Conservation (phyloP, 768 basidiomycete genomes). For the Leccinum variicolor region DNA sequence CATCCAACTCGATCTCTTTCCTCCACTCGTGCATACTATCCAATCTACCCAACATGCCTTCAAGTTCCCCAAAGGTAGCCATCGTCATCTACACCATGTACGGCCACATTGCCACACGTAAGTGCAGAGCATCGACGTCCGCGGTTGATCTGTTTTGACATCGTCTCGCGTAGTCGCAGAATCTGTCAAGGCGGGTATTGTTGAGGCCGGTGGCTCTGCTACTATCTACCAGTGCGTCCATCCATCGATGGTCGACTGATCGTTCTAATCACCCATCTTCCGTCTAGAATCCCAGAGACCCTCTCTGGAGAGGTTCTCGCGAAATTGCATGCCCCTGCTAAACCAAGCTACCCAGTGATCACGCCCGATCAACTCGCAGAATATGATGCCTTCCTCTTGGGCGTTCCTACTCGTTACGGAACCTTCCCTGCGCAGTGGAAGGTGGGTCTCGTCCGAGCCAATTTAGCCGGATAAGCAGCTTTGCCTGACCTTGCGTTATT, state of each 20-base stretch:
- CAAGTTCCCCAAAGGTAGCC: slow-evolving; percentile 54
- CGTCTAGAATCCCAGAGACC: slow-evolving; percentile 71
- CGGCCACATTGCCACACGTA: slow-evolving; percentile 68
- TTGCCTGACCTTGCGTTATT: background rate
- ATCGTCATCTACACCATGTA: slow-evolving; percentile 75
- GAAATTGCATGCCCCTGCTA: slow-evolving; percentile 67
- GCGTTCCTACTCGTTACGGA: slow-evolving; percentile 45
- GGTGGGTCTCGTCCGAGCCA: slow-evolving; percentile 32
- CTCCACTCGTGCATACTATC: background rate
- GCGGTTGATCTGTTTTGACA: background rate
- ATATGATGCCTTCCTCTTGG: slow-evolving; percentile 42
- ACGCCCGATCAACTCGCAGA: slow-evolving; percentile 11
- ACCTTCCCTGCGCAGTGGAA: slow-evolving; percentile 56
- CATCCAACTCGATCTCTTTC: background rate
- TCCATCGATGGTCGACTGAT: background rate
- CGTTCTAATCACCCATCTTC: background rate
- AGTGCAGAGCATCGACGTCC: slow-evolving; percentile 21
- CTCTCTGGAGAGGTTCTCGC: slow-evolving; percentile 63
- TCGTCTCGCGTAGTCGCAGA: slow-evolving; percentile 53
- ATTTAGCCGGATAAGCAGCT: background rate
- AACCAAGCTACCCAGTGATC: slow-evolving; percentile 50
- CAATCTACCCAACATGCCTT: slow-evolving; percentile 35
- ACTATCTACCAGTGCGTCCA: slow-evolving; percentile 53
- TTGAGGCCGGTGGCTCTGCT: slow-evolving; percentile 46
- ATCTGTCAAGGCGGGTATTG: slow-evolving; percentile 45